Base-by-base conservation (phyloP, 306 rosid genomes). In the Glycine tomentella region DNA sequence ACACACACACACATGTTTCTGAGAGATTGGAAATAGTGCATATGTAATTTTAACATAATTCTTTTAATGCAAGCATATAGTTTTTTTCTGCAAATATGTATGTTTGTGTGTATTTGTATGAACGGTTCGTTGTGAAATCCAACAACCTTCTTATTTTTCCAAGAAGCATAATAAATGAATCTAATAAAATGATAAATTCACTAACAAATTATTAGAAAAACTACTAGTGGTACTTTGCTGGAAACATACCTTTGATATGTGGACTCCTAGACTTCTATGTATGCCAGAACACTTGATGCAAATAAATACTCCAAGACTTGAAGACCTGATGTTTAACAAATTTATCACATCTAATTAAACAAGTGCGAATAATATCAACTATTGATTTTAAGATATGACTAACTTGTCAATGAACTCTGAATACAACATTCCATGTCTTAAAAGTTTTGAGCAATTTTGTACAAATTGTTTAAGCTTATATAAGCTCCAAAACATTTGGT, bases 261-360 rank as follows among this genome's bases (percentile, higher is more conserved):
- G 99, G 51, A 93, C 97, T 79, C 99, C 99, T 40, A 95, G 86
- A 88, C 97, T 95, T 86, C 99, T 84, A 79, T 95, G 99, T 76
- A 95, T 86, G 59, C 97, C 99, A 12, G 97, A 95, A 79, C 99
- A 95, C 90, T 93, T 93, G 85, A 95, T 95, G 83, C 99, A 95
- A 68, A 95, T 93, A 70, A 91, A 89, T 76, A 85, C 93, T 74
- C 99, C 97, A 31, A 93, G 83, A 80, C 62, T 95, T 78, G 92
- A 69, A 83, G 97, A 93, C 87, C 97, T 95, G 88, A 75, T 49
- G 64, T 62, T 57, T 64, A 84, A 78, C 56, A 81, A 85, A 79
- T 45, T 55, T 3, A 49, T 17, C 1, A 52, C 40, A 76, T 65
- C 67, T 51, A 20, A 20, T 20, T 20, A 53, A 80, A 9, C 16